Base-by-base conservation (phyloP, 805 yeast genomes). In the Ogataea ramenticola region DNA sequence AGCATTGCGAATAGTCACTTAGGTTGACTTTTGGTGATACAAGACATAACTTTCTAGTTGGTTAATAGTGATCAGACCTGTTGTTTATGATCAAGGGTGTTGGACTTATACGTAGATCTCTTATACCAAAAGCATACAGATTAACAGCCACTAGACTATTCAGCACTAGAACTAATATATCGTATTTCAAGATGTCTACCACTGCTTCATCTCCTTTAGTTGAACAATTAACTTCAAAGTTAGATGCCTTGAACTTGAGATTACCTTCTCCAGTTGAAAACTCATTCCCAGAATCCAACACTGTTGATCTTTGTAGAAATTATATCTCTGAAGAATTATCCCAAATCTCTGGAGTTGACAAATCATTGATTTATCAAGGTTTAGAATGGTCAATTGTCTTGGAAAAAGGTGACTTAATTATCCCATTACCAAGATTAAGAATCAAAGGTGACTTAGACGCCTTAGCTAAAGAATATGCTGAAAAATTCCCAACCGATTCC, bases 351-450 rank as follows among this genome's bases (percentile, higher is more conserved):
- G 83, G 82, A 32, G 95, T 89, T 35, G 84, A 82, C 46, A 67
- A 74, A 45, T 66, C 69, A 3, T 61, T 88, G 41, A 86, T 90
- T 49, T 86, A 74, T 64, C 86, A 88, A 45, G 88, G 96, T 32
- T 73, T 93, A 57, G 98, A 93, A 66, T 78, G 91, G 73, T 88
- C 96, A 20, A 72, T 76, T 51, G 82, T 89, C 35, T 67, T 85
- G 53, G 96, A 89, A 47, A 83, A 91, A 58, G 99, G 98, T 60
- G 99, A 93, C 64, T 74, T 93, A 56, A 75, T 91, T 49, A 79
- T 91, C 44, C 97, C 99, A 36, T 74, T 93, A 36, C 99, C 98
- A 55, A 80, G 97, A 63, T 70, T 84, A 56, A 77, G 96, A 56
- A 75, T 91, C 63, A 85, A 88, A 54, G 91, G 91, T 50, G 83